Evolutionary conservation across 2,329 filamentous ascomycete species (phyloP), one percentile per base, ranked within the genome.

Genomic region (Botrytis hyacinthi): DNA sequence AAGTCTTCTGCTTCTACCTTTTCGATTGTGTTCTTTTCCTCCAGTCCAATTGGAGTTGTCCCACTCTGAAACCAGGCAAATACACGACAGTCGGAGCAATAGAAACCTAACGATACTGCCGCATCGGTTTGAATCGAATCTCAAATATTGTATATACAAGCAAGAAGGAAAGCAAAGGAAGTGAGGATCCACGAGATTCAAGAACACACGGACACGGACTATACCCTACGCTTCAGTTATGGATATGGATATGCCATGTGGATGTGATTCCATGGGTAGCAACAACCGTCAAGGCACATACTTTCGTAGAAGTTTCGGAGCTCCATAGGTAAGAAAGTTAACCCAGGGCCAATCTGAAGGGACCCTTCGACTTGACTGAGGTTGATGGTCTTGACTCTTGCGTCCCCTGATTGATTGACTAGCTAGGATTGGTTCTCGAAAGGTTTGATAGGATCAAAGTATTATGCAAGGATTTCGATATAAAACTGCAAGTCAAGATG

Each of bases 201-300:
- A 48, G 63, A 60, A 61, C 71, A 72, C 71, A 69, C 71, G 46
- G 71, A 72, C 71, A 69, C 71, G 46, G 71, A 72, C 71, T 42
- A 32, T 37, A 29, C 46, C 22, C 66, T 68, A 44, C 37, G 22
- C 22, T 62, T 48, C 51, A 46, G 40, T 51, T 46, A 54, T 57
- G 61, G 61, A 57, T 44, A 54, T 67, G 46, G 61, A 44, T 57
- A 29, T 42, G 32, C 48, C 51, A n/a, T 67, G 44, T 66, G 60
- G 59, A 54, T 66, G 54, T 72, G 37, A 67, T 42, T 20, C 12
- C 42, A 48, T 70, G 51, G 57, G 68, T 62, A 51, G 57, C 22
- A 35, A 26, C 69, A 71, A 26, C 57, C 69, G 46, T 65, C 69
- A 51, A 29, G 57, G 42, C 42, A 71, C 37, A 40, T 46, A 63